phyloP scores from a whole-genome alignment of 495 filamentous ascomycete species.

The Trichoderma virens region DNA sequence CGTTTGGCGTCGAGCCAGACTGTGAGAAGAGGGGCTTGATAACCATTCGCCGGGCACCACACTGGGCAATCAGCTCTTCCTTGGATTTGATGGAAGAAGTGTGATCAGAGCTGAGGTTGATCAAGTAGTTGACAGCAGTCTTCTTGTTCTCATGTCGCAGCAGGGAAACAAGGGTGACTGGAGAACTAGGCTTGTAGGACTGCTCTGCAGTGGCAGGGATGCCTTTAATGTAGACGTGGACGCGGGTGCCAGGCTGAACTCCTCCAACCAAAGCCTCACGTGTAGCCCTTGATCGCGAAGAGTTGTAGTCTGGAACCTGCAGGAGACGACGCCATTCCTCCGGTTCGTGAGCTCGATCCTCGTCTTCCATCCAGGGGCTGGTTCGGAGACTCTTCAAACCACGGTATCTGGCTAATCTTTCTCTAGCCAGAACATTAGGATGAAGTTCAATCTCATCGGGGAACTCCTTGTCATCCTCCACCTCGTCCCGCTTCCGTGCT shows the following conservation, averaged over 20 bases:
- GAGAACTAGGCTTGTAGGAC: conserved; percentile 45
- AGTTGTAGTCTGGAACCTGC: conserved; percentile 75
- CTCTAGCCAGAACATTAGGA: conserved; percentile 76
- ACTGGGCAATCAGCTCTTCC: conserved; percentile 81
- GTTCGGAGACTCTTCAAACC: conserved; percentile 84
- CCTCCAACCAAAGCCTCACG: conserved; percentile 81
- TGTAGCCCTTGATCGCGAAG: conserved; percentile 62
- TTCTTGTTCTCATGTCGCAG: conserved; percentile 92
- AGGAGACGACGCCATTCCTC: conserved; percentile 83
- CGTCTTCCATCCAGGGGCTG: conserved; percentile 78
- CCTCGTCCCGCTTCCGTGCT: conserved; percentile 64
- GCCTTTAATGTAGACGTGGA: conserved; percentile 69
- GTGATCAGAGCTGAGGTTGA: conserved; percentile 67
- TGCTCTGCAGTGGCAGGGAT: conserved; percentile 55
- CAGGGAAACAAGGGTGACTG: conserved; percentile 70
- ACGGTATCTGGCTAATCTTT: conserved; percentile 76
- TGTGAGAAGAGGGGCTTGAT: conserved; percentile 88
- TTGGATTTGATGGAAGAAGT: conserved; percentile 76
- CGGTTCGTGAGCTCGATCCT: conserved; percentile 78
- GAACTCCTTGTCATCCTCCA: conserved; percentile 85
- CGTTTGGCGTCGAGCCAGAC: conserved; percentile 76
- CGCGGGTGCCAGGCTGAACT: conserved; percentile 71
- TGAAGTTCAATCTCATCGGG: conserved; percentile 95
- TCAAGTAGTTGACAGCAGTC: conserved; percentile 76
- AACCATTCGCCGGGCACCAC: conserved; percentile 73